Percentiles rank a stretch among this genome's conserved stretches.
These are phyloP conservation scores for Prunus dulcis DNA, from an alignment of 306 rosid species.

Conservation along the genomic window DNA sequence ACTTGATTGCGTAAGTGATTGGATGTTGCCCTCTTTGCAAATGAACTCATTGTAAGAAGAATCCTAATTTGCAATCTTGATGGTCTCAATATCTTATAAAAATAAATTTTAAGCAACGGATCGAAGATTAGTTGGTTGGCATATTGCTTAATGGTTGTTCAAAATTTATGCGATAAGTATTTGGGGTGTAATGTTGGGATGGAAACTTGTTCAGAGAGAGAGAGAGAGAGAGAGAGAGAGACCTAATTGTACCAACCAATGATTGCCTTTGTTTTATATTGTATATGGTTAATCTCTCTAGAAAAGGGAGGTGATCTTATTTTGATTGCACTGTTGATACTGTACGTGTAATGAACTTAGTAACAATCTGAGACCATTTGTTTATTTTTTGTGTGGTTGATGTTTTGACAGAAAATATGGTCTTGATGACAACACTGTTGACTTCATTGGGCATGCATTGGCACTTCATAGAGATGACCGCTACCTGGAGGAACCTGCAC, in stretches of 20 bases:
- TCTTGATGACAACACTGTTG: slow-evolving; percentile 86
- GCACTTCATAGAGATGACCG: slow-evolving; percentile 96
- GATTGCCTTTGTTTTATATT: background rate
- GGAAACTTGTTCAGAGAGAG: background rate
- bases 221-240: background rate
- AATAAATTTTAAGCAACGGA: background rate
- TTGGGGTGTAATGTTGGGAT: background rate
- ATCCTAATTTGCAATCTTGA: background rate
- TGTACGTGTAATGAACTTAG: slow-evolving; percentile 1
- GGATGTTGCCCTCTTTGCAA: slow-evolving; percentile 9
- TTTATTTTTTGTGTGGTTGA: slow-evolving; percentile 27
- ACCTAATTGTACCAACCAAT: background rate
- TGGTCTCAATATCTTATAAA: background rate
- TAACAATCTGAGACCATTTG: slow-evolving; percentile 5
- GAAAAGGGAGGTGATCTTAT: background rate
- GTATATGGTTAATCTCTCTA: background rate
- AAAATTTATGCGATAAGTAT: background rate
- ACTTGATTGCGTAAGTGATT: slow-evolving; percentile 69
- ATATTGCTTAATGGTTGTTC: background rate
- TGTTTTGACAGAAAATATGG: slow-evolving; percentile 77
- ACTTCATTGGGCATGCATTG: slow-evolving; percentile 95
- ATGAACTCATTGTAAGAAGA: background rate
- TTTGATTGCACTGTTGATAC: background rate
- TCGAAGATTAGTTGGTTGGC: background rate
- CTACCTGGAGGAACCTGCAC: slow-evolving; percentile 80